phyloP scores from a whole-genome alignment of 2,329 filamentous ascomycete species.

The Hymenoscyphus albidus region DNA sequence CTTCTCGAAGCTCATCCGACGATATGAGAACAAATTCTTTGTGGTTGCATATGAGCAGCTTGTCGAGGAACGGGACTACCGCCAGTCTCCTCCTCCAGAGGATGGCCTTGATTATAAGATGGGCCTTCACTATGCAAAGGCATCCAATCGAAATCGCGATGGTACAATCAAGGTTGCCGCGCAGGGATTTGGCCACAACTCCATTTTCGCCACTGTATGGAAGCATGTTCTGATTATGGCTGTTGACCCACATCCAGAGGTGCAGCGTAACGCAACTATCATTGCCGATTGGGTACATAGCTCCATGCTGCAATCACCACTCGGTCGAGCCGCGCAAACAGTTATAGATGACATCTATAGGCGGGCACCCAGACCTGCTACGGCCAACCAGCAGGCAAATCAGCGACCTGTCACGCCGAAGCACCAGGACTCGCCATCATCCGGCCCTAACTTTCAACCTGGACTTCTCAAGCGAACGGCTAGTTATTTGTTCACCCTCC shows the following conservation, averaged over 20 bases:
- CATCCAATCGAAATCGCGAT: slow-evolving; percentile 52
- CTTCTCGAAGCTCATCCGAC: slow-evolving; percentile 83
- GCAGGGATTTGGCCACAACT: slow-evolving; percentile 72
- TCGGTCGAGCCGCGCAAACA: slow-evolving; percentile 65
- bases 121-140: slow-evolving; percentile 58
- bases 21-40: slow-evolving; percentile 88
- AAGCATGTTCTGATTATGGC: slow-evolving; percentile 87
- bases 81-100: slow-evolving; percentile 52
- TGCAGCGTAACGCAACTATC: slow-evolving; percentile 78
- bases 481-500: slow-evolving; percentile 56
- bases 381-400: slow-evolving; percentile 32
- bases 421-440: slow-evolving; percentile 25
- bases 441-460: slow-evolving; percentile 49
- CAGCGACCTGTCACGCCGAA: slow-evolving; percentile 32
- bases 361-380: slow-evolving; percentile 45
- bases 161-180: slow-evolving; percentile 54
- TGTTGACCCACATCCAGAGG: slow-evolving; percentile 90
- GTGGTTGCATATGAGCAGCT: slow-evolving; percentile 91
- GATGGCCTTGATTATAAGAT: slow-evolving; percentile 57
- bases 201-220: slow-evolving; percentile 91
- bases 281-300: slow-evolving; percentile 84
- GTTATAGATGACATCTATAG: slow-evolving; percentile 70
- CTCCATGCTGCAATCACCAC: slow-evolving; percentile 69
- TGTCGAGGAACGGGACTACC: slow-evolving; percentile 72
- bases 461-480: slow-evolving; percentile 61